Evolutionary conservation across 208 protist species (phyloP).

Genomic region (Wallacemonas sp.): DNA sequence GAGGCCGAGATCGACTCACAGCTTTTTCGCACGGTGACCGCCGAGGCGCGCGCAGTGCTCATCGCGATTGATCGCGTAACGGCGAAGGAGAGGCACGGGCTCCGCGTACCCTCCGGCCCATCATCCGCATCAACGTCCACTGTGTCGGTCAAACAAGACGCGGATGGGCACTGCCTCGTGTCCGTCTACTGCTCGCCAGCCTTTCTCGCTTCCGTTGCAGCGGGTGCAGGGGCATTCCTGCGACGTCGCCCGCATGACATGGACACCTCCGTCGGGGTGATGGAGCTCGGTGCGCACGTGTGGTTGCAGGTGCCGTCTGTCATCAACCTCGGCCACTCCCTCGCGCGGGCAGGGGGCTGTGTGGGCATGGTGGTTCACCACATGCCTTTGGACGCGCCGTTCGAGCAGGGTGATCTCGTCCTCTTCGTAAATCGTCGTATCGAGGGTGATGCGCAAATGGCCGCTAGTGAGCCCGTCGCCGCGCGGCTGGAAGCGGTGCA

Average conservation of each 20-base stretch:
- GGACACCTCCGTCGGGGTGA: too few relatives aligned
- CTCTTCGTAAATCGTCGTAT: constrained; percentile 24
- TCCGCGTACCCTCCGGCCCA: too few relatives aligned
- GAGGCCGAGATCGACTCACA: neutral
- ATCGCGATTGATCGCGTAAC: neutral
- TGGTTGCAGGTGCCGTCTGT: constrained; percentile 39
- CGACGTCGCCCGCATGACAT: too few relatives aligned
- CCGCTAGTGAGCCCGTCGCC: neutral
- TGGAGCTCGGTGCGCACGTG: constrained; percentile 10
- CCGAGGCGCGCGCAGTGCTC: neutral
- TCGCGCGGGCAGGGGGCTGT: constrained; percentile 25
- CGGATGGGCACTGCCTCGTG: neutral
- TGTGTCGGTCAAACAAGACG: neutral
- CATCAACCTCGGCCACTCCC: constrained; percentile 27
- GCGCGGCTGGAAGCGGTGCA: constrained; percentile 8
- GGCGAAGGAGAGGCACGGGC: neutral
- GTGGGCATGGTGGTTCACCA: constrained; percentile 40
- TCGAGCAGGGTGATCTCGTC: constrained; percentile 52
- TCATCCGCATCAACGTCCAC: neutral
- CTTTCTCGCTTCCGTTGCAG: neutral
- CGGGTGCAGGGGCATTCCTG: neutral
- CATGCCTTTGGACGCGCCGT: constrained; percentile 33
- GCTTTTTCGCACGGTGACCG: neutral
- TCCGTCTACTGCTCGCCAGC: neutral
- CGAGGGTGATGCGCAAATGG: neutral